A percentile compares a stretch with the other conserved stretches of the same genome.
phyloP scores from a whole-genome alignment of 2,329 filamentous ascomycete genomes.

The Aspergillus ruber region DNA sequence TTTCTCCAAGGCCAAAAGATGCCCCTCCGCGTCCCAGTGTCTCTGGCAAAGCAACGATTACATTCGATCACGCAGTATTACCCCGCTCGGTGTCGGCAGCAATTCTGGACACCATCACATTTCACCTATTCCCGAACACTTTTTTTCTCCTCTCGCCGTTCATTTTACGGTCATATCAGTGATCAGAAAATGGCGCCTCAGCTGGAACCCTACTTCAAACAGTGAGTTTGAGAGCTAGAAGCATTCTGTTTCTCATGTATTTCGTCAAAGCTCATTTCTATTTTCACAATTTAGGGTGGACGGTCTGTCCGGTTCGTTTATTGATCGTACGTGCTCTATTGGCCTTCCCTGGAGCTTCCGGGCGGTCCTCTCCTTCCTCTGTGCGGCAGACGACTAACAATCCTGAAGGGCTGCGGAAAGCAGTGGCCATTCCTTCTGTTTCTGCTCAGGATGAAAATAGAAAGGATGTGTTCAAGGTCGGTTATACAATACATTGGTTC shows the following conservation, averaged over 20 bases:
- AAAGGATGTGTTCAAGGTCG: conserved; percentile 76
- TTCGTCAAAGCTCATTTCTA: conserved; percentile 9
- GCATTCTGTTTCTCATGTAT: neutral
- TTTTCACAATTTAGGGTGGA: conserved; percentile 52
- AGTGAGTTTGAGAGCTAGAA: conserved; percentile 41
- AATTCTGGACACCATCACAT: neutral
- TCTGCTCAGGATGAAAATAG: conserved; percentile 85
- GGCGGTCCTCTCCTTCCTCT: neutral
- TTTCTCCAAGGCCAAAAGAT: conserved; percentile 14
- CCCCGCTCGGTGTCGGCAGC: neutral
- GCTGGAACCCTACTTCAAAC: conserved; percentile 85
- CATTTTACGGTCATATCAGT: conserved; percentile 41
- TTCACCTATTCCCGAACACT: conserved; percentile 3
- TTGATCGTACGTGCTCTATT: conserved; percentile 56
- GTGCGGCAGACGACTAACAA: conserved; percentile 6
- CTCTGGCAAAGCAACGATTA: conserved; percentile 14
- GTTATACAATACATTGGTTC: conserved; percentile 7
- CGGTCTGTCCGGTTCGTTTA: conserved; percentile 69
- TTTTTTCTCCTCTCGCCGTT: conserved; percentile 22
- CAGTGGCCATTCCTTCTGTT: conserved; percentile 92
- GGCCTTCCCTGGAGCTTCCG: neutral
- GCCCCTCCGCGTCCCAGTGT: conserved; percentile 26
- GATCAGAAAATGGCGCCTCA: conserved; percentile 74
- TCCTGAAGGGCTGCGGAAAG: conserved; percentile 61
- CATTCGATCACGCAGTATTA: conserved; percentile 1